Evolutionary conservation across 2,329 filamentous ascomycete genomes (phyloP), one percentile per base, ranked within the genome.

Genomic region (Pyrenophora seminiperda): DNA sequence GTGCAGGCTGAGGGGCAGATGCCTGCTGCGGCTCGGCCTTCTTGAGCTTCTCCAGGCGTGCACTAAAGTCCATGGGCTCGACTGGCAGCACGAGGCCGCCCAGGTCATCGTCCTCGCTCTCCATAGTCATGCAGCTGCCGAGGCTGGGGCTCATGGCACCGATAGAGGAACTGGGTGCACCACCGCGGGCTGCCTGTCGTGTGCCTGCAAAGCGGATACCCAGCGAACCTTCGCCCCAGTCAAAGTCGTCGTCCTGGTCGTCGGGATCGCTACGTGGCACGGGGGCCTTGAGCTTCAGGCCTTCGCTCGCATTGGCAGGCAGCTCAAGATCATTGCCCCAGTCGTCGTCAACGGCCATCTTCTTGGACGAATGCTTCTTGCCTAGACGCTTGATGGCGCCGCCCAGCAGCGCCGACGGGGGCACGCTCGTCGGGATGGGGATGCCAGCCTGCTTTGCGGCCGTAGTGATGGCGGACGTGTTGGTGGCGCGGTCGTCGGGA

Each of bases 351-450:
- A 78, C 74, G 36, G 69, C 70, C 29, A 79, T 67, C 50, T 75
- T 76, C 58, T 71, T 72, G 47, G 63, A 62, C 50, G 75, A 75
- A 47, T 74, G 74, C 58, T 76, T 76, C 70, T 77, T 80, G 10
- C 92, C 92, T 27, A 97, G 80, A 61, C 92, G 83, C 76, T 95
- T 96, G 68, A 97, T 97, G 7, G 91, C 93, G 43, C 94, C 94
- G 44, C 93, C 93, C 71, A 94, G 83, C 33, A 99, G 79, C 22
- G 94, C 94, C 15, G 93, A 96, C 22, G 89, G 85, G 1, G 93
- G 91, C 24, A 97, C 85, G 68, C 92, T 92, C 42, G 84, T 79
- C 20, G 94, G 94, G 47, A 97, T 84, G 5, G 94, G 93, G 58
- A 99, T 96, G 61, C 94, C 94, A 19, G 91, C 92, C 70, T 86